Evolutionary conservation across 495 filamentous ascomycete species (phyloP), one percentile per base, ranked within the genome.

Genomic region (Aspergillus nidulans): DNA sequence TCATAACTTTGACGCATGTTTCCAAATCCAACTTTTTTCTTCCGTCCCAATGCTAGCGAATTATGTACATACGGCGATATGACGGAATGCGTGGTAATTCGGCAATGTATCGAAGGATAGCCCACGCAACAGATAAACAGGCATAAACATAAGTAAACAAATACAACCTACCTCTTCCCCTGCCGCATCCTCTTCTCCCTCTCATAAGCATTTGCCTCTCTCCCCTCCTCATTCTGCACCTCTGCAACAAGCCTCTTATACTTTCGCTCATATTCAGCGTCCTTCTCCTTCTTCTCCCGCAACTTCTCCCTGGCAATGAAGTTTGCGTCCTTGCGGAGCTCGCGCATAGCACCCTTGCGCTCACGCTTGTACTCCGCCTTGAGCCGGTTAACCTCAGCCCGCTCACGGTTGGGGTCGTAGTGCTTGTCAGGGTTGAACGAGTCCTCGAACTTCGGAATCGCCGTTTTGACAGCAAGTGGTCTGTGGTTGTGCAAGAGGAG

Each of bases 361-460:
- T 99, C 94, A 63, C 86, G 83, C 82, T 96, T 96, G 81, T 90
- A 85, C 74, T 99, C 92, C 43, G 85, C 84, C 72, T 82, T 84
- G 63, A 99, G 78, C 62, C 89, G 91, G 59, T 82, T 83, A 43
- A 83, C 59, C 56, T 95, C 90, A n/a, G 85, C 81, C 23, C 94
- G 88, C 65, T 94, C 91, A 49, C 83, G 82, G 68, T 97, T 85
- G 1, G 90, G 90, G 63, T 99, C 94, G 79, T 97, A 96, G 78
- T 95, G 92, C 70, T 89, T 91, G 77, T 89, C 81, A 12, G 91
- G 94, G 68, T 92, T 91, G 83, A 91, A 99, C 58, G 82, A 75
- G 68, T 96, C 91, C 74, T 99, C 95, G 77, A 97, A 99, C 73
- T 96, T 97, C 61, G 94, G 94, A 21, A 96, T 85, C 42, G 85